Evolutionary conservation across 2,329 filamentous ascomycete species (phyloP), one percentile per base, ranked within the genome.

Genomic region (Colletotrichum sp.): DNA sequence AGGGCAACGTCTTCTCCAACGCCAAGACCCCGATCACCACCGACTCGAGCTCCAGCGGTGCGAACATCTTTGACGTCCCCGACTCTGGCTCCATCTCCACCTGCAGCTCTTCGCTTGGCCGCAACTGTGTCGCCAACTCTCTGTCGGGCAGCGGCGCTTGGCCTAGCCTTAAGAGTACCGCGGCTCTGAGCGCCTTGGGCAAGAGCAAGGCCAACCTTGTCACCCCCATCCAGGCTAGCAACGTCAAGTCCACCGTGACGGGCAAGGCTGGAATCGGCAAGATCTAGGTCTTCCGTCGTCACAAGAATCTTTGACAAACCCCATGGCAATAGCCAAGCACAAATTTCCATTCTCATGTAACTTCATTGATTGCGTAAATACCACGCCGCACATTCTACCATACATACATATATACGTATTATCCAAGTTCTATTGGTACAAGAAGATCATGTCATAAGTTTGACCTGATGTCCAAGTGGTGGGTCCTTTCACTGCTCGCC

Each of bases 1-100:
- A 89, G 78, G 88, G 87, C 36, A 88, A 89, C 80, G 82, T 84
- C 66, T 88, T 88, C 80, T 80, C 84, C 57, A 81, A 83, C 34
- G 84, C 87, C 71, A 81, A 81, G 16, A 85, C 83, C 18, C 85
- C 86, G 9, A 79, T 85, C n/a, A 86, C 84, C 6, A 71, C 79
- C 1, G 82, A 82, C 60, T 79, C 78, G 26, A 80, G 79, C 59
- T 67, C 76, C 13, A 63, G 80, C 24, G 82, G 82, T 68, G 77
- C 74, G 1, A 62, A 78, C 66, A 76, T 80, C 30, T 81, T 80
- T 75, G 77, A 79, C n/a, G 78, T 75, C 10, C 72, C 79, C 18
- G 71, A 78, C 39, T 76, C 80, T 26, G 76, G 49, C 10, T 71
- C 71, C 26, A 63, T 68, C 59, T 57, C 76, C 8, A 49, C 71